A percentile compares a stretch with the other conserved stretches of the same genome.
These are phyloP conservation scores for Fraxinus sp. DNA, from an alignment of 305 asterid species.

Conservation along the genomic window DNA sequence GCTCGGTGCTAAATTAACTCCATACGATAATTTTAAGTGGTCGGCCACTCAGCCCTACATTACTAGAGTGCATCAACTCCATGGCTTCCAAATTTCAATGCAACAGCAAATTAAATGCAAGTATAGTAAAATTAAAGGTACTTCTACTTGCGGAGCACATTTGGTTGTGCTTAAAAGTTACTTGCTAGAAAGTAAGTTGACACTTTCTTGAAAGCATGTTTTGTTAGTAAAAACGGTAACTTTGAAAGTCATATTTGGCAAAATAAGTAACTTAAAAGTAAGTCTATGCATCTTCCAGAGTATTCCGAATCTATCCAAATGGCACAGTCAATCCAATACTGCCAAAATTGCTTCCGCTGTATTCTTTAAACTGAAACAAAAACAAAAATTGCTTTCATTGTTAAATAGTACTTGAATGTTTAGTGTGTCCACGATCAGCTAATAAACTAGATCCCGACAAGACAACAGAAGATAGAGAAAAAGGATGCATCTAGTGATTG, in stretches of 20 bases:
- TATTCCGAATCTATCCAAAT: background rate
- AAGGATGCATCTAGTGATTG: slow-evolving; percentile 2
- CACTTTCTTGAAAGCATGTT: background rate
- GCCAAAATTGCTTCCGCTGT: background rate
- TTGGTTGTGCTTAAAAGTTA: background rate
- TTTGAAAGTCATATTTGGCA: background rate
- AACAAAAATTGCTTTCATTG: background rate
- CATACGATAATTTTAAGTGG: background rate
- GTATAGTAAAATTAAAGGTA: background rate
- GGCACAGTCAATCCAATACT: background rate
- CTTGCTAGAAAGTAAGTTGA: background rate
- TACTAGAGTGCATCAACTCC: background rate
- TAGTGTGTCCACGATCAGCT: background rate
- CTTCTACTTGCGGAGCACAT: background rate
- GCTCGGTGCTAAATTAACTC: background rate
- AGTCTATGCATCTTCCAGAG: background rate
- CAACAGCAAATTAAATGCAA: background rate
- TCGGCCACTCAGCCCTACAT: background rate
- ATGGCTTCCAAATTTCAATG: background rate
- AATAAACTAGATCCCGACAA: background rate
- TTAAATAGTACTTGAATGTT: background rate
- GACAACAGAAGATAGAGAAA: background rate
- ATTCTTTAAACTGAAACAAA: background rate
- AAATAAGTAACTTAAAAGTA: background rate
- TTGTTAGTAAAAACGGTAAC: background rate